Evolutionary conservation across 2,329 filamentous ascomycete species (phyloP).

Genomic region (Blastomyces percursus): DNA sequence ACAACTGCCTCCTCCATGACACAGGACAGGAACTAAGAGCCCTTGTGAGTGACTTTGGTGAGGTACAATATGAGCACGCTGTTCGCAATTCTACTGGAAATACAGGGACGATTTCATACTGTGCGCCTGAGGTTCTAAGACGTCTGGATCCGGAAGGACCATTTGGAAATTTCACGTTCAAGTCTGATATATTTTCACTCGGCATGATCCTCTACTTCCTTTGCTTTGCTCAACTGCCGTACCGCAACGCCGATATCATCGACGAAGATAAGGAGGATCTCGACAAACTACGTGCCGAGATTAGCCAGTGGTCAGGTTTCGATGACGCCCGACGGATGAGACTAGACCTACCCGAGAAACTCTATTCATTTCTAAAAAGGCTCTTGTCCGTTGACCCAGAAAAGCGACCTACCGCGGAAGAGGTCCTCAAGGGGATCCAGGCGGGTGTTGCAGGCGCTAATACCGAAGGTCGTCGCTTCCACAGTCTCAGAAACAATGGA

Average conservation of each 20-base stretch:
- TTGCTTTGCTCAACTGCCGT: slow-evolving; percentile 85
- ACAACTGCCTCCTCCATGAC: slow-evolving; percentile 80
- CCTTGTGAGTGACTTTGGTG: slow-evolving; percentile 93
- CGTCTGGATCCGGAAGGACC: slow-evolving; percentile 52
- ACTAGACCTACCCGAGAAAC: slow-evolving; percentile 70
- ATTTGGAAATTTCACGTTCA: slow-evolving; percentile 89
- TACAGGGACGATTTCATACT: slow-evolving; percentile 95
- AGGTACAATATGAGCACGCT: slow-evolving; percentile 76
- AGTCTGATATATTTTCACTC: slow-evolving; percentile 95
- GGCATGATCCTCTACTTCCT: slow-evolving; percentile 99
- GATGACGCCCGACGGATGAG: slow-evolving; percentile 63
- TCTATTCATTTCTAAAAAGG: slow-evolving; percentile 74
- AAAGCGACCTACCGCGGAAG: slow-evolving; percentile 70
- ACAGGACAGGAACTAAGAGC: slow-evolving; percentile 62
- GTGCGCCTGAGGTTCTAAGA: slow-evolving; percentile 82
- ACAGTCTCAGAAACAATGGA: slow-evolving; percentile 21
- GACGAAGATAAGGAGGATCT: slow-evolving; percentile 90
- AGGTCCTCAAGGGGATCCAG: slow-evolving; percentile 70
- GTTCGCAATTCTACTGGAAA: slow-evolving; percentile 81
- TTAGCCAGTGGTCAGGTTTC: slow-evolving; percentile 78
- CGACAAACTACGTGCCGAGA: slow-evolving; percentile 73
- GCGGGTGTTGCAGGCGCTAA: slow-evolving; percentile 29
- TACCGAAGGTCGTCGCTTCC: slow-evolving; percentile 36
- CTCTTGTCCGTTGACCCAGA: slow-evolving; percentile 66
- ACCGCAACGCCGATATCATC: slow-evolving; percentile 68